Evolutionary conservation across 2,329 filamentous ascomycete species (phyloP).

Genomic region (Fusarium camptoceras): DNA sequence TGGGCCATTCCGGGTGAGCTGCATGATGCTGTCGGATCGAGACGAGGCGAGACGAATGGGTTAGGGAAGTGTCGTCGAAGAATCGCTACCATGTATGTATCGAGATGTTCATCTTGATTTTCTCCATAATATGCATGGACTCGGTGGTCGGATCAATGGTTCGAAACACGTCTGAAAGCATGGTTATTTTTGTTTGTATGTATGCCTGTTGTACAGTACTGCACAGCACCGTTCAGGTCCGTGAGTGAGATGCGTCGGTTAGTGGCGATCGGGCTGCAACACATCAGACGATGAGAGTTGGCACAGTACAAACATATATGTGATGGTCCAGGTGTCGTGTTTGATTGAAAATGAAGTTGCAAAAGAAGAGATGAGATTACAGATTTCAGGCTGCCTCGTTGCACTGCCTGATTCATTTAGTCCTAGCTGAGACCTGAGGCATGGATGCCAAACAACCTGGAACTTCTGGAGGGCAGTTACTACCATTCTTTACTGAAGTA

Average conservation of each 20-base stretch:
- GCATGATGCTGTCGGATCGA: slow-evolving; percentile 40
- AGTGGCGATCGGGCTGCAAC: slow-evolving; percentile 18
- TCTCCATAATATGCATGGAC: background rate
- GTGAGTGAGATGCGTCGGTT: slow-evolving; percentile 21
- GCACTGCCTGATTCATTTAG: slow-evolving; percentile 23
- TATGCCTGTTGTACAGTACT: background rate
- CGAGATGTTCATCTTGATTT: background rate
- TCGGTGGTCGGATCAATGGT: background rate
- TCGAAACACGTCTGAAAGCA: background rate
- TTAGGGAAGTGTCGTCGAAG: slow-evolving; percentile 26
- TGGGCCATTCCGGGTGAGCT: slow-evolving; percentile 43
- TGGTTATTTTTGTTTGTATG: background rate
- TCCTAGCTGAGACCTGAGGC: slow-evolving; percentile 45
- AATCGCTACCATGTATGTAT: background rate
- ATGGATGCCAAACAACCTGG: slow-evolving; percentile 11
- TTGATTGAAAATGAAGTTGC: background rate
- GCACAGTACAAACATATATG: background rate
- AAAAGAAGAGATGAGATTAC: background rate
- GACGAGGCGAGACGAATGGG: slow-evolving; percentile 35
- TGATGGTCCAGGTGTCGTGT: background rate
- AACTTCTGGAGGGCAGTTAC: slow-evolving; percentile 23
- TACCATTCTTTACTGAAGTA: slow-evolving; percentile 32
- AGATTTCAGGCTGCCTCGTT: slow-evolving; percentile 7
- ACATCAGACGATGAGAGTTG: background rate
- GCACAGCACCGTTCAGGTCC: background rate